Percentiles rank a stretch among this genome's conserved stretches.
phyloP scores from a whole-genome alignment of 2,329 filamentous ascomycete species.

The Trichoderma atroviride region DNA sequence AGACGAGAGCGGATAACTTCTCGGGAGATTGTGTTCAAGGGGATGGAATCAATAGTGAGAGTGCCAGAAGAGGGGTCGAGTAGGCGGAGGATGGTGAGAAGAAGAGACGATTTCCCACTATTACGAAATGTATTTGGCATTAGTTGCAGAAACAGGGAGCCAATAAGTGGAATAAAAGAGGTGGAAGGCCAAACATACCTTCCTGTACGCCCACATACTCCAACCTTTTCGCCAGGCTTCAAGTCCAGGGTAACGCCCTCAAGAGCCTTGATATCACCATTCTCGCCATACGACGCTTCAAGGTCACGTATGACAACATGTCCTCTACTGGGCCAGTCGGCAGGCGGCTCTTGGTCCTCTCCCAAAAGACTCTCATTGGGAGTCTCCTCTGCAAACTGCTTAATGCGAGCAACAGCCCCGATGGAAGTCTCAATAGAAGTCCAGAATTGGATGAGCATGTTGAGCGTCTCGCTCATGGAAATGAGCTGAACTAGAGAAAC shows the following conservation, averaged over 20 bases:
- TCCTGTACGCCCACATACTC: conserved; percentile 18
- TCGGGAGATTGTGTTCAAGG: conserved; percentile 45
- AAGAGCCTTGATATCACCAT: conserved; percentile 44
- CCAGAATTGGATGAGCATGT: conserved; percentile 42
- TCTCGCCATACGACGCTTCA: conserved; percentile 35
- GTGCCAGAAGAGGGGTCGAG: conserved; percentile 44
- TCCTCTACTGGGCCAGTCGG: conserved; percentile 39
- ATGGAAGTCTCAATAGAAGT: conserved; percentile 45
- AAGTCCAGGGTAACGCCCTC: conserved; percentile 39
- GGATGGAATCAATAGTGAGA: conserved; percentile 50
- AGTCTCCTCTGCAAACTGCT: conserved; percentile 38
- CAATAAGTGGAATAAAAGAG: conserved; percentile 8
- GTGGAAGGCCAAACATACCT: conserved; percentile 28
- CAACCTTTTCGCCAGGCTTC: conserved; percentile 15
- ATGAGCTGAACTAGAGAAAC: conserved; percentile 40
- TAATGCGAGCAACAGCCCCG: conserved; percentile 41
- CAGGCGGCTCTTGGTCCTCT: conserved; percentile 31
- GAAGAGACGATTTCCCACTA: conserved; percentile 56
- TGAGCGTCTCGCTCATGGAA: conserved; percentile 41
- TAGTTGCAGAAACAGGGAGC: conserved; percentile 27
- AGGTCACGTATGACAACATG: conserved; percentile 35
- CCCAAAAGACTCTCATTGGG: conserved; percentile 34
- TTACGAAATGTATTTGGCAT: not conserved
- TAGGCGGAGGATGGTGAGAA: conserved; percentile 52
- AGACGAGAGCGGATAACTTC: conserved; percentile 48